Base-by-base conservation (phyloP, 2,329 filamentous ascomycete genomes). In the Aspergillus oerlinghausenensis region DNA sequence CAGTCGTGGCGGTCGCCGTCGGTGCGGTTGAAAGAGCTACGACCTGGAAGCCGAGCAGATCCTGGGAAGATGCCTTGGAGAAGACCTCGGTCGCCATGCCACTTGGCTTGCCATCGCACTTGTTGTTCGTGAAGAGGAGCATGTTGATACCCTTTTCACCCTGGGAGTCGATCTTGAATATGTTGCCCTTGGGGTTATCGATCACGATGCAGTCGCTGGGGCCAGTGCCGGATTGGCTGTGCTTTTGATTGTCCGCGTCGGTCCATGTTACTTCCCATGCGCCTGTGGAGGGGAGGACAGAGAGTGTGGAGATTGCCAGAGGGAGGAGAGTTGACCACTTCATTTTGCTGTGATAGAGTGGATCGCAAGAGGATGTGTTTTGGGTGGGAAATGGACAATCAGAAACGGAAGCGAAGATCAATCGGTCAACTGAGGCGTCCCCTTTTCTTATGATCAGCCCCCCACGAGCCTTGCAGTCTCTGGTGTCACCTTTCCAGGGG, bases 251-350 rank as follows among this genome's bases (percentile, higher is more conserved):
- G 49, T 57, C 38, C 17, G 55, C 9, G 32, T 52, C 55, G 23
- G 50, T 53, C 57, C 57, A 59, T 49, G 51, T 55, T 3, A 59
- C 35, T 49, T 57, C 43, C 57, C 57, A 59, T 38, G 57, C 57
- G 9, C 26, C 28, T 19, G 40, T 19, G n/a, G 43, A 40, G 21
- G 54, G 54, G 40, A 54, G 25, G 10, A 59, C 28, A 4, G 57
- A 52, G 26, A 51, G 45, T 8, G 47, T 23, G 14, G 49, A 35
- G 49, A 51, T 14, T 1, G 49, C 49, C 21, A 50, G 25, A 32
- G 55, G 29, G 19, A 57, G 49, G 32, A 59, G 38, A 32, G 55
- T 55, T 21, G 52, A 50, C 35, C 43, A 55, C 52, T 59, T 59
- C 57, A 59, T 59, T 42, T 45, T 52, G 42, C 21, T 21, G 11